Evolutionary conservation across 306 rosid genomes (phyloP).

Genomic region (Castanospermum australe): DNA sequence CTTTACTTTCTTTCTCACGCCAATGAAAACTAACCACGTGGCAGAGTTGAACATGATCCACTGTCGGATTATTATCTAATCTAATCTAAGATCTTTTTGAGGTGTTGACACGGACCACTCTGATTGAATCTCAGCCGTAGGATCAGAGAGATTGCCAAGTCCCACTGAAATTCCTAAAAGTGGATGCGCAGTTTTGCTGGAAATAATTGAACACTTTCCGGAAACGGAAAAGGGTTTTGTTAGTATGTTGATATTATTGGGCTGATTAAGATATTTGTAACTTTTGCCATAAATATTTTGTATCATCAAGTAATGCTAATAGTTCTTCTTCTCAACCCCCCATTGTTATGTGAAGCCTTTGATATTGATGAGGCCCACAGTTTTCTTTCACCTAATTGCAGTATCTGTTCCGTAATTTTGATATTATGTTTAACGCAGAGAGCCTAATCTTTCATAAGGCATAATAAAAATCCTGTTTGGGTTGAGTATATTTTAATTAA

Average conservation of each 20-base stretch:
- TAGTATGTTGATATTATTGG: conserved; percentile 22
- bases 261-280: neutral
- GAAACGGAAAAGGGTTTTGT: neutral
- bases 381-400: too few species aligned
- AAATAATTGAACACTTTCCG: conserved; percentile 20
- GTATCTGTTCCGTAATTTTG: too few species aligned
- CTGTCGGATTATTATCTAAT: conserved; percentile 20
- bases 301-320: too few species aligned
- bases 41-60: neutral
- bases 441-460: too few species aligned
- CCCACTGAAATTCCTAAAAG: conserved; percentile 29
- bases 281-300: neutral
- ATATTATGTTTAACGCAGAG: too few species aligned
- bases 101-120: neutral
- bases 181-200: conserved; percentile 22
- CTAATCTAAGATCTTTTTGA: neutral
- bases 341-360: too few species aligned
- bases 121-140: conserved; percentile 19
- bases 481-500: too few species aligned
- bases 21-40: conserved; percentile 26
- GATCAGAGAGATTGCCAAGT: conserved; percentile 33
- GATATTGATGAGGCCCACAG: too few species aligned
- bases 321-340: too few species aligned
- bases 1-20: neutral
- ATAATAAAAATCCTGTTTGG: too few species aligned